Evolutionary conservation across 1,139 yeast genomes (phyloP).

Genomic region (Zhuliangozyma blackwelliae): DNA sequence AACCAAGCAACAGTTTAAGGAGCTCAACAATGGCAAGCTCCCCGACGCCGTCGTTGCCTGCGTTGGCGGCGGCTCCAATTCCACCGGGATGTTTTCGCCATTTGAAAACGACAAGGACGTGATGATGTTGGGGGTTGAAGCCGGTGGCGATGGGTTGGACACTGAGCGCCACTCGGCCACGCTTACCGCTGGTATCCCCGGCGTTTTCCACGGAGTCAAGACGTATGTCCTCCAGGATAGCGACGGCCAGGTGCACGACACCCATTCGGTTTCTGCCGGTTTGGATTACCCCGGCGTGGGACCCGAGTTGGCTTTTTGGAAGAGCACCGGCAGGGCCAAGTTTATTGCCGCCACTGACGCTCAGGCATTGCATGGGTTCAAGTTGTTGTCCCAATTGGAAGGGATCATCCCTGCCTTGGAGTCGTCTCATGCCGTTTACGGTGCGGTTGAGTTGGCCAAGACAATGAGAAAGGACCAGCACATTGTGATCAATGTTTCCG

Average conservation of each 20-base stretch:
- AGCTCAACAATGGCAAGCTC: slow-evolving; percentile 69
- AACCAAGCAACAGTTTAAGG: slow-evolving; percentile 84
- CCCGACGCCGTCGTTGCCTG: slow-evolving; percentile 97
- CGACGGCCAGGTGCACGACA: slow-evolving; percentile 96
- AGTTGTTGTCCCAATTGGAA: slow-evolving; percentile 82
- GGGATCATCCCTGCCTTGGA: slow-evolving; percentile 99
- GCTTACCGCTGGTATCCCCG: slow-evolving; percentile 85
- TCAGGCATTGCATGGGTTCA: slow-evolving; percentile 88
- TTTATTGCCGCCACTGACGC: slow-evolving; percentile 89
- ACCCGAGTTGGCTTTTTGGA: slow-evolving; percentile 96
- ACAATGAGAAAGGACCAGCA: slow-evolving; percentile 75
- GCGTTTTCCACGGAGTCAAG: slow-evolving; percentile 97
- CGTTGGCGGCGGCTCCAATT: slow-evolving; percentile 98
- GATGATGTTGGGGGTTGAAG: slow-evolving; percentile 88
- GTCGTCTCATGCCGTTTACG: slow-evolving; percentile 92
- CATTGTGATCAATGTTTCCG: slow-evolving; percentile 84
- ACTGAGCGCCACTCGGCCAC: slow-evolving; percentile 90
- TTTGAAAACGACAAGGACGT: slow-evolving; percentile 80
- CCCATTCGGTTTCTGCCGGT: slow-evolving; percentile 98
- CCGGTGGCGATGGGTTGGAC: slow-evolving; percentile 96
- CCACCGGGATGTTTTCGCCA: slow-evolving; percentile 93
- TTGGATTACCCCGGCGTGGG: slow-evolving; percentile 99
- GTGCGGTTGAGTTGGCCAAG: slow-evolving; percentile 87
- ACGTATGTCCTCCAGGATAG: slow-evolving; percentile 85
- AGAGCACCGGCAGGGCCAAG: slow-evolving; percentile 85